phyloP scores from a whole-genome alignment of 139 green algal species.

The Microglena sp. region DNA sequence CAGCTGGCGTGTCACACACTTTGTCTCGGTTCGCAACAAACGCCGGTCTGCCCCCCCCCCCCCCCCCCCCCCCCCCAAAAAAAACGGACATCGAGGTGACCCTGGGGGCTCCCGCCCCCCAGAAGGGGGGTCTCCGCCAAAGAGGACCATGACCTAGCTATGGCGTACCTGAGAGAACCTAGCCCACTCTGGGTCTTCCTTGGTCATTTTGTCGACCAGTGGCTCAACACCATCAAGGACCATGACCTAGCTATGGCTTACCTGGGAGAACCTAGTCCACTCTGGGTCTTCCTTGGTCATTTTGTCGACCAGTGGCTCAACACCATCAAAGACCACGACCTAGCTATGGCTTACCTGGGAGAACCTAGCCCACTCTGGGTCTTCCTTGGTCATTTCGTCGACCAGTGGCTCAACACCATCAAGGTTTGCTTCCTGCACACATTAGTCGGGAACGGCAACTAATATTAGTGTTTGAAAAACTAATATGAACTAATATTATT shows the following conservation, averaged over 20 bases:
- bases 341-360: constrained; percentile 23
- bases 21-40: too few relatives aligned
- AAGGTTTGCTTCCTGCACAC: constrained; percentile 63
- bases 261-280: background rate
- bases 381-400: constrained; percentile 58
- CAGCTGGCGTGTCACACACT: too few relatives aligned
- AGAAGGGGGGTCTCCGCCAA: too few relatives aligned
- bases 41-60: too few relatives aligned
- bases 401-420: constrained; percentile 54
- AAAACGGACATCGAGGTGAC: too few relatives aligned
- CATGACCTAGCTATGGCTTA: background rate
- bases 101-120: too few relatives aligned
- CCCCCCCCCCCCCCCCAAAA: too few relatives aligned
- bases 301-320: too few relatives aligned
- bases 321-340: background rate
- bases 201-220: constrained; percentile 43
- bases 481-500: too few relatives aligned
- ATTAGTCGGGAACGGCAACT: too few relatives aligned
- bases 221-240: background rate
- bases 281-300: background rate
- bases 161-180: constrained; percentile 24
- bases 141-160: too few relatives aligned
- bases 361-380: constrained; percentile 48
- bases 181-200: constrained; percentile 52
- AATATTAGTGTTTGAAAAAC: too few relatives aligned